These are phyloP conservation scores for Termitomyces sp. DNA, from an alignment of 768 basidiomycete genomes.

Conservation along the genomic window DNA sequence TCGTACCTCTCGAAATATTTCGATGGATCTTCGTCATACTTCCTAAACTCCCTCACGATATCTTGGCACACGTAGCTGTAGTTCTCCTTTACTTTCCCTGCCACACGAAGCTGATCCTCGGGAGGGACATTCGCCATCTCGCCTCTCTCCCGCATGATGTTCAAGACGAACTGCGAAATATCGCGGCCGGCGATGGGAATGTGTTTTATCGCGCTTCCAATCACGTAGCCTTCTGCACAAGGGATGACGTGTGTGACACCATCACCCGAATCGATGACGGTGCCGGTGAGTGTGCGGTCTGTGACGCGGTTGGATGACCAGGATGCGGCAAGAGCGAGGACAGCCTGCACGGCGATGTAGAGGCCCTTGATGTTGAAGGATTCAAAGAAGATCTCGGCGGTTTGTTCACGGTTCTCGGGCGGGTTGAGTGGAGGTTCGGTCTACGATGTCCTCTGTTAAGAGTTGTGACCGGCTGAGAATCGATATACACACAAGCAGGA, in stretches of 20 bases:
- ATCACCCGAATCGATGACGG: slow-evolving; percentile 98
- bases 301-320: slow-evolving; percentile 90
- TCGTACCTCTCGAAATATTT: slow-evolving; percentile 94
- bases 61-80: slow-evolving; percentile 99
- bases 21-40: slow-evolving; percentile 94
- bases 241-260: slow-evolving; percentile 99
- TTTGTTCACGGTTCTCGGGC: slow-evolving; percentile 98
- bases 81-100: slow-evolving; percentile 94
- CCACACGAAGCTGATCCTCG: slow-evolving; percentile 90
- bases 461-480: neutral
- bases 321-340: slow-evolving; percentile 94
- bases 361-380: slow-evolving; percentile 99
- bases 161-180: slow-evolving; percentile 94
- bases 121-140: slow-evolving; percentile 89
- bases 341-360: slow-evolving; percentile 98
- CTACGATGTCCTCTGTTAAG: slow-evolving; percentile 31
- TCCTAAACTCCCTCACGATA: slow-evolving; percentile 97
- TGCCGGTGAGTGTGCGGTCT: slow-evolving; percentile 91
- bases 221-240: slow-evolving; percentile 96
- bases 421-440: slow-evolving; percentile 99
- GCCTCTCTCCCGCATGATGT: slow-evolving; percentile 91
- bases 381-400: slow-evolving; percentile 99
- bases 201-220: slow-evolving; percentile 97
- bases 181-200: slow-evolving; percentile 98
- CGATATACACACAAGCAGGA: slow-evolving; percentile 72